A percentile compares a stretch with the other conserved stretches of the same genome.
These are phyloP conservation scores for Cladosporium halotolerans DNA, from an alignment of 2,329 filamentous ascomycete species.

Conservation along the genomic window DNA sequence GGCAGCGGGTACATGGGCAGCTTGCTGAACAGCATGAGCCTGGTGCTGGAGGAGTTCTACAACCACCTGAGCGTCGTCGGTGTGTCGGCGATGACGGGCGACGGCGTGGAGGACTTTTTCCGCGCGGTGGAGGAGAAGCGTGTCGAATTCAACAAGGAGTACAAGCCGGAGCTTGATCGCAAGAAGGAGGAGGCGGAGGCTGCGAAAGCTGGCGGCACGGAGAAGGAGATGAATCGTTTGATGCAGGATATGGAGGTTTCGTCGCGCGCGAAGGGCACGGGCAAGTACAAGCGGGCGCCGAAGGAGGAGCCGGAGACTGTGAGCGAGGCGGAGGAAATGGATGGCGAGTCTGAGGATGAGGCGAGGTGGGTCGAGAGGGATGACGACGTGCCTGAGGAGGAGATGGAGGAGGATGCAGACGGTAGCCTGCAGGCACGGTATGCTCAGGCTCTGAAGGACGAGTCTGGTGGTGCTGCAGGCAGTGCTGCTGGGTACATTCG, in stretches of 20 bases:
- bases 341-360: constrained; percentile 46
- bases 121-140: constrained; percentile 79
- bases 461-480: constrained; percentile 7
- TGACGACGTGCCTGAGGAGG: constrained; percentile 51
- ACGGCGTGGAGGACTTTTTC: constrained; percentile 91
- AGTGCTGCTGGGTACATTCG: constrained; percentile 15
- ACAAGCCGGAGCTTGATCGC: constrained; percentile 83
- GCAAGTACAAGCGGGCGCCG: constrained; percentile 23
- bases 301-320: constrained; percentile 46
- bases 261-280: constrained; percentile 30
- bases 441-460: constrained; percentile 62
- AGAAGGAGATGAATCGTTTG: constrained; percentile 82
- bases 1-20: constrained; percentile 91
- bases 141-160: constrained; percentile 81
- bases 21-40: constrained; percentile 92
- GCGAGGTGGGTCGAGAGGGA: constrained; percentile 26
- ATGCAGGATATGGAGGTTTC: constrained; percentile 84
- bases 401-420: constrained; percentile 49
- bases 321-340: constrained; percentile 48
- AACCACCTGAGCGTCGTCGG: constrained; percentile 86
- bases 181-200: constrained; percentile 69
- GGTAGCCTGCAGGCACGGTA: constrained; percentile 69
- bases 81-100: constrained; percentile 87
- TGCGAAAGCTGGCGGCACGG: constrained; percentile 62
- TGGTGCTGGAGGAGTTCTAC: constrained; percentile 97